Base-by-base conservation (phyloP, 2,329 filamentous ascomycete genomes). In the Clarireedia homoeocarpa region DNA sequence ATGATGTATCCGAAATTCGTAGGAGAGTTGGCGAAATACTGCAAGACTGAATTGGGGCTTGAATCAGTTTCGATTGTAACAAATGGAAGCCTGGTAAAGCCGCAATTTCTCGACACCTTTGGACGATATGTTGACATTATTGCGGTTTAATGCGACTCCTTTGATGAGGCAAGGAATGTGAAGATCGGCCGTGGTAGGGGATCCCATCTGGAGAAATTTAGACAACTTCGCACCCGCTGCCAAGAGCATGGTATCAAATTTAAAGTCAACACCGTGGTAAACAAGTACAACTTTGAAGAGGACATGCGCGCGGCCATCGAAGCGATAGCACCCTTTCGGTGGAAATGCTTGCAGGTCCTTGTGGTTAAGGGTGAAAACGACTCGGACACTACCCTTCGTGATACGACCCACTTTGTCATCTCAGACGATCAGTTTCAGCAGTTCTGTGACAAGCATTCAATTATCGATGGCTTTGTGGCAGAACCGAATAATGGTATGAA, bases 261-360 rank as follows among this genome's bases (percentile, higher is more conserved):
- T 70, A 82, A 82, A 69, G 64, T 82, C 51, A 82, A 82, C 67
- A 81, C 79, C 0, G 78, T 82, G 0, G 73, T 82, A 3, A 74
- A 73, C 62, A 67, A 61, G 2, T 66, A 74, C 50, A 81, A 81
- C 60, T 75, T 68, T 65, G 52, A 74, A 2, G 78, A 82, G 64
- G 74, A 78, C 58, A 79, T 78, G 76, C 71, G 68, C 42, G 61
- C 56, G 14, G 63, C 59, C 4, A 71, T 49, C 26, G 26, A 27
- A 27, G 26, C 2, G 4, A 27, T 27, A 27, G 26, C 26, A 27
- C 26, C 26, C 26, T 27, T 27, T 27, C 26, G 26, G 5, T 27
- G 26, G 26, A 27, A 27, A 27, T 27, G 26, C 26, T 27, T 27
- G 5, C 26, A 27, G 26, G 26, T 27, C 26, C 26, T 27, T 27